These are phyloP conservation scores for Penicillium sp. DNA, from an alignment of 2,329 filamentous ascomycete genomes.

Conservation along the genomic window DNA sequence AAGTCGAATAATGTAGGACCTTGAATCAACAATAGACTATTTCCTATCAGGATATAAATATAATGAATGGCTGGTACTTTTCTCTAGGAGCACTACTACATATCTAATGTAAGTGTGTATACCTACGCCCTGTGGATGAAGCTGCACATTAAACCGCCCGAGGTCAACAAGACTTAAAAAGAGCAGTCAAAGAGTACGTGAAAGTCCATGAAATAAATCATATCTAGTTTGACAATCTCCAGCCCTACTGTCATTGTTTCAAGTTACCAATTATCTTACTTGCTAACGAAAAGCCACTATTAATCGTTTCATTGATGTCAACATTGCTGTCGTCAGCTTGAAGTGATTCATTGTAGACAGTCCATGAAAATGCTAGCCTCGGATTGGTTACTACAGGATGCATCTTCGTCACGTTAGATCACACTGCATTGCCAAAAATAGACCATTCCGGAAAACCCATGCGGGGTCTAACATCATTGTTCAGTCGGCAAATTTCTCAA, in stretches of 20 bases:
- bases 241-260: neutral
- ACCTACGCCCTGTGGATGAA: too few species aligned
- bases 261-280: neutral
- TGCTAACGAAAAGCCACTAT: neutral
- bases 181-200: too few species aligned
- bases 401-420: neutral
- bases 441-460: neutral
- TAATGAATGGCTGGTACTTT: too few species aligned
- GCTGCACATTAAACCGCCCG: too few species aligned
- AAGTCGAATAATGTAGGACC: too few species aligned
- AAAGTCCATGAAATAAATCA: neutral
- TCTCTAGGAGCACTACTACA: too few species aligned
- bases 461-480: neutral
- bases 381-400: neutral
- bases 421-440: neutral
- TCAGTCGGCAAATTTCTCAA: neutral
- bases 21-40: too few species aligned
- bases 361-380: neutral
- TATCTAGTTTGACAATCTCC: neutral
- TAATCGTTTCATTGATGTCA: neutral
- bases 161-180: too few species aligned
- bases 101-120: too few species aligned
- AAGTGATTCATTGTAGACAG: neutral
- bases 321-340: neutral
- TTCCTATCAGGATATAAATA: too few species aligned